Evolutionary conservation across 2,329 filamentous ascomycete species (phyloP).

Genomic region (Purpureocillium lavendulum): DNA sequence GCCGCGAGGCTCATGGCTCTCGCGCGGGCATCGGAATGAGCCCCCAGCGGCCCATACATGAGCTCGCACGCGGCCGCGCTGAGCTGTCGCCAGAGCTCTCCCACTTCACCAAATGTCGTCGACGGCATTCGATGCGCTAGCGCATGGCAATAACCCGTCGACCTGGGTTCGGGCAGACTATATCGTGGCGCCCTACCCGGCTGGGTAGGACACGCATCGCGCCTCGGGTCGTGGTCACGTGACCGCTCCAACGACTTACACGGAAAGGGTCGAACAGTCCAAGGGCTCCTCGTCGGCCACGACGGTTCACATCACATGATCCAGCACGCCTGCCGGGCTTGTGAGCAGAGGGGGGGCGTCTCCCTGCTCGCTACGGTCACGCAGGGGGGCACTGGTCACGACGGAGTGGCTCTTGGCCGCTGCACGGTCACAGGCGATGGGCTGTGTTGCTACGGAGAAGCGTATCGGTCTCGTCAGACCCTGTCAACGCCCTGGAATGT

Average conservation of each 20-base stretch:
- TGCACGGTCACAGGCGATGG: background rate
- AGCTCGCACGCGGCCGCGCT: background rate
- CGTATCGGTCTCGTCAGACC: background rate
- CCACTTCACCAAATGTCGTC: too few species aligned
- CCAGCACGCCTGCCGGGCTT: background rate
- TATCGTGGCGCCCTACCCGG: too few species aligned
- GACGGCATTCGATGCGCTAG: too few species aligned
- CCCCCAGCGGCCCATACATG: background rate
- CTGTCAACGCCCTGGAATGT: too few species aligned
- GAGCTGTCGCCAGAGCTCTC: too few species aligned
- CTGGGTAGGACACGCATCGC: too few species aligned
- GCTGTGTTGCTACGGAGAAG: background rate
- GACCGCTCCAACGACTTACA: background rate
- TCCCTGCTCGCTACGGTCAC: background rate
- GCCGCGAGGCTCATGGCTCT: slow-evolving; percentile 36
- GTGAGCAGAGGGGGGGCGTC: background rate
- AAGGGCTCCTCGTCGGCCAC: too few species aligned
- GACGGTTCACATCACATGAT: slow-evolving; percentile 8
- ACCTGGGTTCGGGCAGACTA: too few species aligned
- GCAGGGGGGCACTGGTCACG: background rate
- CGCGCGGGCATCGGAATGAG: slow-evolving; percentile 2
- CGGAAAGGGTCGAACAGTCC: too few species aligned
- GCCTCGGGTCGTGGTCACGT: background rate
- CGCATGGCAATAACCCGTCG: too few species aligned
- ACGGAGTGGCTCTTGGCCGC: background rate